These are phyloP conservation scores for Anthracocystis walkeri DNA, from an alignment of 1,284 basidiomycete species.

Conservation along the genomic window DNA sequence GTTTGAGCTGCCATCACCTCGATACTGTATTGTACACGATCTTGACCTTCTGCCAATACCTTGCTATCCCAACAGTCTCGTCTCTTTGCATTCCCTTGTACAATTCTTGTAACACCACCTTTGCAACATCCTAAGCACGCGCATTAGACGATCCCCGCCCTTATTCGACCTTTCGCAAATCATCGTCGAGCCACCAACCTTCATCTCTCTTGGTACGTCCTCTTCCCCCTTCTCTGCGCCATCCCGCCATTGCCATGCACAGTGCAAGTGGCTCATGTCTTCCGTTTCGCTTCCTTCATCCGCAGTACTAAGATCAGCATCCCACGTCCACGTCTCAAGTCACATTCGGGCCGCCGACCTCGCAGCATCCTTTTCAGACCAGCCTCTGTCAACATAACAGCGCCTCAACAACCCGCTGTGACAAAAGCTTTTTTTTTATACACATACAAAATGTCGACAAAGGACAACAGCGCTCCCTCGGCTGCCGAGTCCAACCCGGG, in stretches of 20 bases:
- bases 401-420: not conserved
- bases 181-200: not conserved
- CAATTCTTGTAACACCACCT: constrained; percentile 51
- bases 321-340: not conserved
- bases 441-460: constrained; percentile 29
- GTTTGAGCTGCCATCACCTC: not conserved
- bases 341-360: not conserved
- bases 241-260: not conserved
- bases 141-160: constrained; percentile 26
- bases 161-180: not conserved
- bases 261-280: not conserved
- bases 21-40: too few species aligned
- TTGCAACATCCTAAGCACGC: constrained; percentile 25
- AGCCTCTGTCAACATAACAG: not conserved
- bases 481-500: constrained; percentile 33
- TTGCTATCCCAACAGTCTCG: constrained; percentile 24
- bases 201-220: not conserved
- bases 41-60: not conserved
- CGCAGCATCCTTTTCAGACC: not conserved
- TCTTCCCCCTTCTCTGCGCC: not conserved
- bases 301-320: not conserved
- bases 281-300: not conserved
- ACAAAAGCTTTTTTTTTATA: not conserved
- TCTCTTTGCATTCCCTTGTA: constrained; percentile 47
- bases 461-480: constrained; percentile 12